Conservation (phyloP, 768 basidiomycete genomes). For the Nevesoporus exiguus region DNA sequence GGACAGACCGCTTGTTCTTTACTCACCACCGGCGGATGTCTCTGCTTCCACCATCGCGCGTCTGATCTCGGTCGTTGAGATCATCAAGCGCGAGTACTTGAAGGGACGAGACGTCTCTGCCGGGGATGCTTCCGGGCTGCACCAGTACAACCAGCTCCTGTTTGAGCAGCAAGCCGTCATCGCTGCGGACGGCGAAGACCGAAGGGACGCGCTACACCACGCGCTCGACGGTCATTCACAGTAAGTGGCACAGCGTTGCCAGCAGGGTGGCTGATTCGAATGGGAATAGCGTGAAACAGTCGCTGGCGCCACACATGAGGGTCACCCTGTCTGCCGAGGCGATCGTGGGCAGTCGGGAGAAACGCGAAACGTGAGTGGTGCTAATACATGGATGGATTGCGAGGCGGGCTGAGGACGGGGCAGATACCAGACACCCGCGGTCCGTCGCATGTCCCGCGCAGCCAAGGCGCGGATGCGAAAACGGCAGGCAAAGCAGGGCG, state of each 20-base stretch:
- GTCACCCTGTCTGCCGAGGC: constrained; percentile 55
- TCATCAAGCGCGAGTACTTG: constrained; percentile 79
- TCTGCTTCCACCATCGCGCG: constrained; percentile 48
- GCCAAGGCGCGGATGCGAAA: constrained; percentile 55
- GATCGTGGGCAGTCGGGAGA: constrained; percentile 39
- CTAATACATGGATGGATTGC: neutral
- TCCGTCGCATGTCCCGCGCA: constrained; percentile 54
- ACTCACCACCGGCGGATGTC: constrained; percentile 49
- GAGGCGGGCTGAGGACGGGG: constrained; percentile 8
- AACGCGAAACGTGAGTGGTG: constrained; percentile 36
- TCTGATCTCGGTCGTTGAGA: constrained; percentile 75
- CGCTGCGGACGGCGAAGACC: constrained; percentile 34
- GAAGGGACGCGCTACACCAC: constrained; percentile 23
- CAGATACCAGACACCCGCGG: constrained; percentile 56
- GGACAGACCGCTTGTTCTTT: constrained; percentile 48
- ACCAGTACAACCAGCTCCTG: constrained; percentile 76
- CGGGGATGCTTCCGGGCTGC: constrained; percentile 49
- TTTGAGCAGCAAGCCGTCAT: constrained; percentile 33
- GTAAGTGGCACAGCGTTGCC: constrained; percentile 37
- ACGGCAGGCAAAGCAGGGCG: constrained; percentile 33
- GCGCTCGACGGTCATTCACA: constrained; percentile 57
- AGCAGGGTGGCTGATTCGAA: neutral
- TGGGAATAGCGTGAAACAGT: constrained; percentile 45
- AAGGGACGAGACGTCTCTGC: constrained; percentile 46
- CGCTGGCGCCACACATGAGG: constrained; percentile 65